Evolutionary conservation across 495 filamentous ascomycete species (phyloP).

Genomic region (Apiosordaria backusii): DNA sequence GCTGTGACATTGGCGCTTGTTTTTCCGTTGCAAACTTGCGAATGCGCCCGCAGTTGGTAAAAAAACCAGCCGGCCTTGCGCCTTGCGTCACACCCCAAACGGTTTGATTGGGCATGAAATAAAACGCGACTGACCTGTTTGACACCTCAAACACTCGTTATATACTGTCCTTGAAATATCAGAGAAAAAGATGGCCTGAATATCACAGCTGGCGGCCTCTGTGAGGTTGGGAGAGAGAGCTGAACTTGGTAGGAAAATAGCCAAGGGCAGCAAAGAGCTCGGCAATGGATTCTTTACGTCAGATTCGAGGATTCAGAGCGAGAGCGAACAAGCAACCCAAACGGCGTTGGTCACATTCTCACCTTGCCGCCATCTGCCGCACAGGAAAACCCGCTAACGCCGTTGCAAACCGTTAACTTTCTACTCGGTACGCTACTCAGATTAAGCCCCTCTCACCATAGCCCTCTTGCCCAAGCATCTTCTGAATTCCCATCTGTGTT

Average conservation of each 20-base stretch:
- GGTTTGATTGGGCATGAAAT: neutral
- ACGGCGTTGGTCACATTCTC: neutral
- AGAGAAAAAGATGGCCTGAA: neutral
- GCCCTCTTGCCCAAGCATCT: neutral
- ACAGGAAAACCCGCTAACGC: neutral
- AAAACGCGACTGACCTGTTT: neutral
- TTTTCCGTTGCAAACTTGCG: neutral
- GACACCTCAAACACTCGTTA: neutral
- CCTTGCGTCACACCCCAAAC: neutral
- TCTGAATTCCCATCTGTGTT: neutral
- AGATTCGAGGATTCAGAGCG: neutral
- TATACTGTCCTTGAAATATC: neutral
- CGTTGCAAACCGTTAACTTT: neutral
- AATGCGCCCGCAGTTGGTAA: neutral
- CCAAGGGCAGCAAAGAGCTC: neutral
- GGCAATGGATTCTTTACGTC: conserved; percentile 2
- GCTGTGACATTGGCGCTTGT: neutral
- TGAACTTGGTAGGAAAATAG: neutral
- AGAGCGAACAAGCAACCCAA: neutral
- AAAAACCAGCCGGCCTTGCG: neutral
- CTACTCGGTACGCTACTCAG: neutral
- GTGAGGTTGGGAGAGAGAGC: neutral
- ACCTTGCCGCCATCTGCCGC: neutral
- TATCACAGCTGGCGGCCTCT: neutral
- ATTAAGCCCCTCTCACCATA: neutral